These are phyloP conservation scores for Schizonepeta tenuifolia DNA, from an alignment of 257 asterid genomes.

Conservation along the genomic window DNA sequence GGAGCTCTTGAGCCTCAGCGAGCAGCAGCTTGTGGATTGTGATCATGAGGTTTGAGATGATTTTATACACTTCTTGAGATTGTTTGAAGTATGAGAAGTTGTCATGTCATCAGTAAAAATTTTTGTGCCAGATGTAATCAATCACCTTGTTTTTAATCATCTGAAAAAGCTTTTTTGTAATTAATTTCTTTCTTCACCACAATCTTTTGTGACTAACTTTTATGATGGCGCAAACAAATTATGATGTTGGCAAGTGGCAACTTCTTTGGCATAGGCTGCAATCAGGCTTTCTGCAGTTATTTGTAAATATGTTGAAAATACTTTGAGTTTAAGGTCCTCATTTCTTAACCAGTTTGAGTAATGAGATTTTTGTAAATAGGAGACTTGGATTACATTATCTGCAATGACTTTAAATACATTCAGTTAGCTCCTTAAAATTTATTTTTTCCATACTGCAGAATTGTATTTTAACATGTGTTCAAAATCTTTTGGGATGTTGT, in stretches of 20 bases:
- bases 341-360: neutral
- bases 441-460: neutral
- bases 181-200: neutral
- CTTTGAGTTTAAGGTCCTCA: neutral
- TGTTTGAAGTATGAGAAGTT: neutral
- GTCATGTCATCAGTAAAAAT: neutral
- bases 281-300: neutral
- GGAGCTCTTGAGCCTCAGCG: slow-evolving; percentile 86
- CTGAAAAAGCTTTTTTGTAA: neutral
- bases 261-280: neutral
- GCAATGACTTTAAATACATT: no score
- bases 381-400: neutral
- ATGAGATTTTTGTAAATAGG: neutral
- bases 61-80: neutral
- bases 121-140: neutral
- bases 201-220: neutral
- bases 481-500: neutral
- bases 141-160: neutral
- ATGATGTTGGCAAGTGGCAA: neutral
- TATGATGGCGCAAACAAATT: neutral
- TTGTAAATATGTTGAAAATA: neutral
- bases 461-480: neutral
- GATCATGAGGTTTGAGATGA: slow-evolving; percentile 96
- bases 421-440: neutral
- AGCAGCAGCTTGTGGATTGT: slow-evolving; percentile 98